Percentiles rank a stretch among this genome's conserved stretches.
Conservation (phyloP, 441 rosid species). For the Erysimum cheiri region DNA sequence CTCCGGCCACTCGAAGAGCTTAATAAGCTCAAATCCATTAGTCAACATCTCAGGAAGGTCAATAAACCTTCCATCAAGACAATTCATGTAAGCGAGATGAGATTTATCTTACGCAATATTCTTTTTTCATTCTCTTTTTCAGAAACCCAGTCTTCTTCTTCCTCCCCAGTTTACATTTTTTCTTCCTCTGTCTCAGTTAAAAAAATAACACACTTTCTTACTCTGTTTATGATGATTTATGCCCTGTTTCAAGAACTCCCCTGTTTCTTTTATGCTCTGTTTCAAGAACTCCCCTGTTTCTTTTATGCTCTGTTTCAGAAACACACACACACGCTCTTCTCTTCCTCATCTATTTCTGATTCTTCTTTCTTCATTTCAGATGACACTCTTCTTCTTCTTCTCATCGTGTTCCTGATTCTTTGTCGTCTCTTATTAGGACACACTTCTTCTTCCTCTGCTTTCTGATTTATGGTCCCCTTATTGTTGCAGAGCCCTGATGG, state of each 20-base stretch:
- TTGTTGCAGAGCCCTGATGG: slow-evolving; percentile 85
- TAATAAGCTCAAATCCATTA: slow-evolving; percentile 57
- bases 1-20: slow-evolving; percentile 76
- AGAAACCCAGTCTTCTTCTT: neutral
- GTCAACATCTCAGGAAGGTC: slow-evolving; percentile 70
- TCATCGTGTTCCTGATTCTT: neutral
- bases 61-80: slow-evolving; percentile 88
- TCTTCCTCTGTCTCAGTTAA: neutral
- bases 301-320: neutral
- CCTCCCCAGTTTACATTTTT: neutral
- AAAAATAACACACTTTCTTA: neutral
- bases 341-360: neutral
- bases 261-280: neutral
- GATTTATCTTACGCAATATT: neutral
- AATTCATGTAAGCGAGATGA: slow-evolving; percentile 52
- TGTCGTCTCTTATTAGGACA: neutral
- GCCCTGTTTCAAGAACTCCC: slow-evolving; percentile 16
- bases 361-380: neutral
- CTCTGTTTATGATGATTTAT: neutral
- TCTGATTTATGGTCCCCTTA: slow-evolving; percentile 30
- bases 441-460: slow-evolving; percentile 7
- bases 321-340: neutral
- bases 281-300: neutral
- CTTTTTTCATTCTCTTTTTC: neutral
- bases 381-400: slow-evolving; percentile 5